These are phyloP conservation scores for Irpex sp. DNA, from an alignment of 1,284 basidiomycete genomes.

Conservation along the genomic window DNA sequence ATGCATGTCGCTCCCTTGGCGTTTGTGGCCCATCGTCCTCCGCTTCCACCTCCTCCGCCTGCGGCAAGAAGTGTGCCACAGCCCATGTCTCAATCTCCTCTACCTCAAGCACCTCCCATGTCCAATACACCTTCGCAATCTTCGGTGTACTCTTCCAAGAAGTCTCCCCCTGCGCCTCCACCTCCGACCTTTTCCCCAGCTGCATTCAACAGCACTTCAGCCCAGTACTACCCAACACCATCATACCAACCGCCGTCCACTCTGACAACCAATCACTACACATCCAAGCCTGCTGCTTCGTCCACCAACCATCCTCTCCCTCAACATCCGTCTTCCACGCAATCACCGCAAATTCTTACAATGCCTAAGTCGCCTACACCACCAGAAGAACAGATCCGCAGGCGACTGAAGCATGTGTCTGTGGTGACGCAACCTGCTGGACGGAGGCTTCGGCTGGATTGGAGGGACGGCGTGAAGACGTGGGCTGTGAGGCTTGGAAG, in stretches of 20 bases:
- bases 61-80: background rate
- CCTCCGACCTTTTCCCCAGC: background rate
- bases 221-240: background rate
- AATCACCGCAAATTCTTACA: background rate
- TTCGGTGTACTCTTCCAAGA: background rate
- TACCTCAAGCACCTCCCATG: background rate
- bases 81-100: background rate
- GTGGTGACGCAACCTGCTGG: constrained; percentile 55
- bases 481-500: constrained; percentile 61
- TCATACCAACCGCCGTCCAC: background rate
- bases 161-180: background rate
- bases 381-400: constrained; percentile 11
- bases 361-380: constrained; percentile 46
- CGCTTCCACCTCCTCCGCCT: constrained; percentile 10
- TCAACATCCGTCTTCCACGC: background rate
- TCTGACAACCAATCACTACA: background rate
- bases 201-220: background rate
- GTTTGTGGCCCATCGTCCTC: constrained; percentile 16
- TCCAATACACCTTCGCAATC: background rate
- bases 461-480: constrained; percentile 59
- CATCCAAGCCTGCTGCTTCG: background rate
- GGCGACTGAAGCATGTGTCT: constrained; percentile 37
- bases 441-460: constrained; percentile 52
- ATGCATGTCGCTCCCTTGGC: constrained; percentile 9
- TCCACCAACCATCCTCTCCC: background rate